phyloP scores from a whole-genome alignment of 2,329 filamentous ascomycete genomes.

The Colletotrichum kahawae region DNA sequence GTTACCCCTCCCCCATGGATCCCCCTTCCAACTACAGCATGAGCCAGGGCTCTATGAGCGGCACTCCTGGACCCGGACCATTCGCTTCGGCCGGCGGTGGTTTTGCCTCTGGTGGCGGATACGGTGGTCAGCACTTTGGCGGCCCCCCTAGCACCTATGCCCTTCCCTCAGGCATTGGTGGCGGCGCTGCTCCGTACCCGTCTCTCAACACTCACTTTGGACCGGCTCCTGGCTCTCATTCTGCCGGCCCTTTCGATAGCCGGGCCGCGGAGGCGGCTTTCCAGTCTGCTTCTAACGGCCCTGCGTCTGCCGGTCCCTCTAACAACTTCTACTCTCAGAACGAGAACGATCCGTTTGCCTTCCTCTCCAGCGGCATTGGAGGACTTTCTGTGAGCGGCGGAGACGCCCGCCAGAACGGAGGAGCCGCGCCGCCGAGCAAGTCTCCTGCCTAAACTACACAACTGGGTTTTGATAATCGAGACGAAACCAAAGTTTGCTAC shows the following conservation, averaged over 20 bases:
- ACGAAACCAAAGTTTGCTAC: conserved; percentile 26
- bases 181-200: conserved; percentile 79
- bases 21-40: conserved; percentile 82
- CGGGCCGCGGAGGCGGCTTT: conserved; percentile 94
- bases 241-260: conserved; percentile 88
- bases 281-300: conserved; percentile 83
- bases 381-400: conserved; percentile 73
- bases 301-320: conserved; percentile 75
- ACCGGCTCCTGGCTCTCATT: conserved; percentile 78
- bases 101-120: conserved; percentile 65
- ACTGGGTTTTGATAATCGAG: conserved; percentile 13
- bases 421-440: conserved; percentile 61
- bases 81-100: conserved; percentile 70
- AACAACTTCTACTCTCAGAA: conserved; percentile 71
- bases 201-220: conserved; percentile 83
- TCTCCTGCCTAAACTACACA: conserved; percentile 56
- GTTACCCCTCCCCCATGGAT: conserved; percentile 90
- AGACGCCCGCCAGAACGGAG: conserved; percentile 68
- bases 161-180: conserved; percentile 83
- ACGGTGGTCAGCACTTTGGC: conserved; percentile 77
- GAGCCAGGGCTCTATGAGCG: conserved; percentile 86
- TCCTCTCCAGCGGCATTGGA: conserved; percentile 76
- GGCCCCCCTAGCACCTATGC: conserved; percentile 89
- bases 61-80: conserved; percentile 78
- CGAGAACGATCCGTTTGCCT: conserved; percentile 80